A percentile compares a stretch with the other conserved stretches of the same genome.
Evolutionary conservation across 768 basidiomycete genomes (phyloP).

Genomic region (Tylopilus subfusipes): DNA sequence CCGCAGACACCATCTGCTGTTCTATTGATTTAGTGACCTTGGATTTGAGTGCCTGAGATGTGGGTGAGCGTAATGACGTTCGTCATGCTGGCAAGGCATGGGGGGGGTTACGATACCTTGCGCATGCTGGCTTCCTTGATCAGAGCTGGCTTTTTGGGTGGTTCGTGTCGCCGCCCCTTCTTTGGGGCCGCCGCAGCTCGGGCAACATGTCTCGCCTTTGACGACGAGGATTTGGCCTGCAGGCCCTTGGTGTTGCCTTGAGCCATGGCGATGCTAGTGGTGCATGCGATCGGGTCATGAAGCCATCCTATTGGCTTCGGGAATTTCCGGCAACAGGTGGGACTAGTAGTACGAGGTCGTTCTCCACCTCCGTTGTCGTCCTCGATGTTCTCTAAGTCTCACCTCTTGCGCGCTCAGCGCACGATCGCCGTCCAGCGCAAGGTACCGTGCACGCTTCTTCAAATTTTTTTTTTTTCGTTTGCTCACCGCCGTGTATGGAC

Average conservation of each 20-base stretch:
- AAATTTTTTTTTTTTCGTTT: background rate
- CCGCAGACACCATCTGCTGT: slow-evolving; percentile 84
- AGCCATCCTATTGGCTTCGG: slow-evolving; percentile 10
- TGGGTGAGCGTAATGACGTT: background rate
- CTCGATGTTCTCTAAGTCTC: slow-evolving; percentile 44
- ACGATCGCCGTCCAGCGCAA: slow-evolving; percentile 44
- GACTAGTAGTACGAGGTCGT: background rate
- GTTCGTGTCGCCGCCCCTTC: slow-evolving; percentile 73
- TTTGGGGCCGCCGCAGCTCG: slow-evolving; percentile 70
- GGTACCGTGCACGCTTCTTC: slow-evolving; percentile 27
- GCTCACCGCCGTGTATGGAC: background rate
- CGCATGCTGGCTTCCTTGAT: slow-evolving; percentile 77
- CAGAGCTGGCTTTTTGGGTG: slow-evolving; percentile 75
- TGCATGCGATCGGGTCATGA: background rate
- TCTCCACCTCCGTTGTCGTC: slow-evolving; percentile 14
- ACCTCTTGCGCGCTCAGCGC: slow-evolving; percentile 52
- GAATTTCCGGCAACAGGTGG: slow-evolving; percentile 22
- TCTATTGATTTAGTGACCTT: slow-evolving; percentile 94
- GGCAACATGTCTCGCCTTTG: slow-evolving; percentile 50
- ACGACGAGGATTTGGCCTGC: slow-evolving; percentile 46
- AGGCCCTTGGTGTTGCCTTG: slow-evolving; percentile 88
- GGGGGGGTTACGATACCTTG: slow-evolving; percentile 47
- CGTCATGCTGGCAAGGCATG: background rate
- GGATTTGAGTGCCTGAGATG: slow-evolving; percentile 67
- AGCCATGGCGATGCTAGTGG: slow-evolving; percentile 43